A percentile compares a stretch with the other conserved stretches of the same genome.
These are phyloP conservation scores for Starmerella sp. DNA, from an alignment of 805 yeast genomes.

Conservation along the genomic window DNA sequence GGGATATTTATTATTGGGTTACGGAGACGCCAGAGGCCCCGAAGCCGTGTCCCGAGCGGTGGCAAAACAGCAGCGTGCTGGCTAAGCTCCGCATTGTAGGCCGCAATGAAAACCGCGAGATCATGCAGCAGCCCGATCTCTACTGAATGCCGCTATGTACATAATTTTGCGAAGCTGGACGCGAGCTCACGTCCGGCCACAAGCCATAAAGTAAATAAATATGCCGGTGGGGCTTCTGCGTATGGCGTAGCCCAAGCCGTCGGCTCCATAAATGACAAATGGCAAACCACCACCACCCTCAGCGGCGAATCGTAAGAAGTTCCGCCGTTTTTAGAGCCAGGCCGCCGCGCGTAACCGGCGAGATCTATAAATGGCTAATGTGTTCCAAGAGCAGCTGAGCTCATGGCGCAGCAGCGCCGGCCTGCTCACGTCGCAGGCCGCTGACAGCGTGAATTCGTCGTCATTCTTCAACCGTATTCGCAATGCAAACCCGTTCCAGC, in stretches of 20 bases:
- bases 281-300: neutral
- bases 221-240: neutral
- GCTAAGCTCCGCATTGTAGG: constrained; percentile 58
- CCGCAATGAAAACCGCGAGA: constrained; percentile 56
- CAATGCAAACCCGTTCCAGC: constrained; percentile 24
- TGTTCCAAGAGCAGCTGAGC: constrained; percentile 28
- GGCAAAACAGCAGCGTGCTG: constrained; percentile 62
- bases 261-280: neutral
- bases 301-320: neutral
- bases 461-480: constrained; percentile 22
- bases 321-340: neutral
- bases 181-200: neutral
- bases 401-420: constrained; percentile 26
- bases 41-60: constrained; percentile 78
- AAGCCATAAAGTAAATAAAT: neutral
- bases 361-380: constrained; percentile 19
- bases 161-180: neutral
- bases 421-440: constrained; percentile 19
- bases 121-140: constrained; percentile 79
- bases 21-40: constrained; percentile 61
- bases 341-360: neutral
- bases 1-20: constrained; percentile 99
- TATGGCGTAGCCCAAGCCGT: neutral
- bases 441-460: constrained; percentile 18
- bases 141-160: constrained; percentile 14